phyloP scores from a whole-genome alignment of 78 protist species.

The Chrysochromulina parva region DNA sequence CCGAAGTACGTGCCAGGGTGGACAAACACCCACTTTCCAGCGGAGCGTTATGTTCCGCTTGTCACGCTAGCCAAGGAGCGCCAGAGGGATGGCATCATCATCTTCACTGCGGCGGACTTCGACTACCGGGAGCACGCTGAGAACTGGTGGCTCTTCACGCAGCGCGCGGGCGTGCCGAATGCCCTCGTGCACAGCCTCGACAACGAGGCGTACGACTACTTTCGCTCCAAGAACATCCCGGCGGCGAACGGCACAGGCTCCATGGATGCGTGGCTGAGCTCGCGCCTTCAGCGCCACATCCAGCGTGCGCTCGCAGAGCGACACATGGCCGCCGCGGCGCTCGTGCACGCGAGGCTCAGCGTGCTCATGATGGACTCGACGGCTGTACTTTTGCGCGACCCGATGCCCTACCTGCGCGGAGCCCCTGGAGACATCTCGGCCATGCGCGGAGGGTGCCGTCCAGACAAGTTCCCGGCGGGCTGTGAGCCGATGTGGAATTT shows the following conservation, averaged over 20 bases:
- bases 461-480: neutral
- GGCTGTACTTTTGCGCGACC: neutral
- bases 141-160: neutral
- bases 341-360: neutral
- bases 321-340: neutral
- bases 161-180: neutral
- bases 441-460: neutral
- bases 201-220: neutral
- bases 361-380: neutral
- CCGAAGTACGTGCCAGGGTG: too few species aligned
- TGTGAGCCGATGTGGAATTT: neutral
- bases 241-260: neutral
- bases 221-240: neutral
- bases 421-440: neutral
- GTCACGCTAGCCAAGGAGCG: too few species aligned
- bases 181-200: neutral
- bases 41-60: too few species aligned
- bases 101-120: too few species aligned
- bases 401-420: neutral
- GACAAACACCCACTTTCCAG: too few species aligned
- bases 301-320: neutral
- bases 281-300: neutral
- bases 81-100: too few species aligned
- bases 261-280: neutral
- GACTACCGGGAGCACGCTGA: neutral